Base-by-base conservation (phyloP, 352 stramenopile species). In the Globisporangium radiosum region DNA sequence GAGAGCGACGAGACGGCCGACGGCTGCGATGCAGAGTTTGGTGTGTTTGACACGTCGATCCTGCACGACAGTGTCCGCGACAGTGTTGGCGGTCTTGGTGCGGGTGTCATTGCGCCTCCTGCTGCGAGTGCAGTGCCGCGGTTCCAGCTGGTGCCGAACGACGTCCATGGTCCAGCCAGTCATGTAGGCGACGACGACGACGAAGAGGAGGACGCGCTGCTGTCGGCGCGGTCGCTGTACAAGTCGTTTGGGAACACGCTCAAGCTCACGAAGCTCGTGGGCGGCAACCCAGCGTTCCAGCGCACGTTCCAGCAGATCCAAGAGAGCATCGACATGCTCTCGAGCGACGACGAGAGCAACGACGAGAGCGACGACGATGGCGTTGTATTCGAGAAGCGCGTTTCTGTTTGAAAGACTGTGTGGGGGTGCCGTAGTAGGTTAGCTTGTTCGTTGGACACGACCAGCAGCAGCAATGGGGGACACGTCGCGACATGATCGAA, bases 241-340 rank as follows among this genome's bases (percentile, higher is more conserved):
- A 69, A 75, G 33, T 59, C 60, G 37, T 80, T 78, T 11, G 72
- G 79, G 19, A 80, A 72, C 70, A 73, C 75, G 13, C 72, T 74
- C 38, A 68, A 81, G 56, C 66, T 88, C 47, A 78, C 66, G 17
- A 63, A 64, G 5, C 60, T 84, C 8, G 71, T 73, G 13, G 73
- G 75, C 25, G 70, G 70, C 49, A 75, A 83, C 57, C 55, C 62
- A 40, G 56, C 75, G 38, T 81, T 87, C 47, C 75, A 83, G 62
- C 77, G 72, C 37, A 81, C 69, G 15, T 80, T 89, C 19, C 73
- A 70, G 38, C 65, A 87, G 56, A 81, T 89, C 49, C 78, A 89
- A 56, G 69, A 78, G 47, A 75, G 70, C 50, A 73, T 89, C 52
- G 65, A 87, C 59, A 67, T 82, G 66, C 59, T 85, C 36, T 75